Evolutionary conservation across 2,329 filamentous ascomycete genomes (phyloP).

Genomic region (Fusarium staphyleae): DNA sequence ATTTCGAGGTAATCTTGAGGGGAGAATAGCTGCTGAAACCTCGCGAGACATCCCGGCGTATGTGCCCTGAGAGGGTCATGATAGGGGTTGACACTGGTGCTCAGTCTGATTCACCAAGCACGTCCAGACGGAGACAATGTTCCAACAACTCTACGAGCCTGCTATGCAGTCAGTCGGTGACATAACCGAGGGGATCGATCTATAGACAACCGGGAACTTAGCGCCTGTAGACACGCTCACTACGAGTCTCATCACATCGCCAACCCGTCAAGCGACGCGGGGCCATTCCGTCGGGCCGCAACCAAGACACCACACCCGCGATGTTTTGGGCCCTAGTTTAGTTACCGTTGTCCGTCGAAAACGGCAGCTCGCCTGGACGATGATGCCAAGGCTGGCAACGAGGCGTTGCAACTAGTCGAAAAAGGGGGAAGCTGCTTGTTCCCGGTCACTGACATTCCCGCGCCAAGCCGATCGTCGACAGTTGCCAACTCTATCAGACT

Average conservation of each 20-base stretch:
- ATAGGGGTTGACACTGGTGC: no score
- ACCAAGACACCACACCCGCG: constrained; percentile 16
- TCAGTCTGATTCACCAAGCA: neutral
- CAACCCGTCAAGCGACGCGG: neutral
- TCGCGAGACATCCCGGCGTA: no score
- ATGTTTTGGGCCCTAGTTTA: neutral
- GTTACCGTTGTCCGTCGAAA: constrained; percentile 15
- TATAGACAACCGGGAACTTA: no score
- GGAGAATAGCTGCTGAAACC: no score
- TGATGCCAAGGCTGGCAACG: constrained; percentile 4
- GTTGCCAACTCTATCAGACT: neutral
- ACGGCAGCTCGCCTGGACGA: neutral
- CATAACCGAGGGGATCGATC: no score
- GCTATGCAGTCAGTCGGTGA: no score
- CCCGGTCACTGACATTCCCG: constrained; percentile 11
- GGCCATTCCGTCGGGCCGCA: neutral
- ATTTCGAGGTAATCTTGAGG: no score
- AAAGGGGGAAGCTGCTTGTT: neutral
- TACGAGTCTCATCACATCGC: neutral
- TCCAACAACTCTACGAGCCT: no score
- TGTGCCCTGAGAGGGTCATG: no score
- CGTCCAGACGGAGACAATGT: no score
- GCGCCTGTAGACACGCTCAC: no score
- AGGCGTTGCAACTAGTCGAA: constrained; percentile 9
- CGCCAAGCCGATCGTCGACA: constrained; percentile 3